Evolutionary conservation across 139 green algal genomes (phyloP).

Genomic region (Chlorella sp.): DNA sequence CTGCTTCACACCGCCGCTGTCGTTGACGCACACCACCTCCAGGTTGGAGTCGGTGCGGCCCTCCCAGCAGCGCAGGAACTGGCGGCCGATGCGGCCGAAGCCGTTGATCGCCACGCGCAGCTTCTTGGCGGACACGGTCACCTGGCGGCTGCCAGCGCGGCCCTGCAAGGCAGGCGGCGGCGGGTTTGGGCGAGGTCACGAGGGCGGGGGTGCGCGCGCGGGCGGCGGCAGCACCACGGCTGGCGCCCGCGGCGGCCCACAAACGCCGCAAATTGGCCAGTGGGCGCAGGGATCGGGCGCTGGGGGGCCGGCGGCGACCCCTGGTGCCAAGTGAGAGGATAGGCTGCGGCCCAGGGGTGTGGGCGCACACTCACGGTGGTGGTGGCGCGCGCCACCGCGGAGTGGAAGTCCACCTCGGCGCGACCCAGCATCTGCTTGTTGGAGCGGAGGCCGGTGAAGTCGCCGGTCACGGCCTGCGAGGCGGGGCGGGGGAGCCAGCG

Average conservation of each 20-base stretch:
- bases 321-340: too few species aligned
- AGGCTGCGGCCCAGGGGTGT: too few species aligned
- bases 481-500: neutral
- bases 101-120: conserved; percentile 99
- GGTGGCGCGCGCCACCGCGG: conserved; percentile 11
- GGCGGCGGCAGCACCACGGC: too few species aligned
- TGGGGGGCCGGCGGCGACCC: too few species aligned
- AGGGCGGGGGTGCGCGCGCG: too few species aligned
- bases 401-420: neutral
- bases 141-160: conserved; percentile 41
- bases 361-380: too few species aligned
- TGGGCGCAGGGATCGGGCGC: too few species aligned
- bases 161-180: conserved; percentile 10
- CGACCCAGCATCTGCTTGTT: conserved; percentile 22
- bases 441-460: conserved; percentile 45
- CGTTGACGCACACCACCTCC: conserved; percentile 94
- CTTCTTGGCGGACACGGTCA: conserved; percentile 86
- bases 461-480: neutral
- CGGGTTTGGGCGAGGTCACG: too few species aligned
- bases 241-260: too few species aligned
- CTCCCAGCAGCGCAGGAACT: conserved; percentile 94
- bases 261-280: too few species aligned
- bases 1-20: conserved; percentile 97
- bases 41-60: conserved; percentile 66
- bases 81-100: conserved; percentile 97